These are phyloP conservation scores for Globisporangium iwayamae DNA, from an alignment of 352 stramenopile species.

Conservation along the genomic window DNA sequence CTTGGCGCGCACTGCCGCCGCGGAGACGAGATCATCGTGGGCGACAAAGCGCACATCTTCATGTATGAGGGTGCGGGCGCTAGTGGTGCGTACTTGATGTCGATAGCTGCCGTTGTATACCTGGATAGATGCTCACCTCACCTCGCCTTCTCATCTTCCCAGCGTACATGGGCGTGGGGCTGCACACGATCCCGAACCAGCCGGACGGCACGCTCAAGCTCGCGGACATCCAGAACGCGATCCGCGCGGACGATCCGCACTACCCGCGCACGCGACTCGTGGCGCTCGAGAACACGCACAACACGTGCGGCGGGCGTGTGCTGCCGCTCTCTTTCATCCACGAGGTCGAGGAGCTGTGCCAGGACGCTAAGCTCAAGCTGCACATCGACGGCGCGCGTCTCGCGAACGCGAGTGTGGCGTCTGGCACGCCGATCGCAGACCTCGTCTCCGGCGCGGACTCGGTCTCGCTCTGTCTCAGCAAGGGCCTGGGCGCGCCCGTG, in stretches of 20 bases:
- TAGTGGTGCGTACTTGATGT: conserved; percentile 39
- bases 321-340: conserved; percentile 85
- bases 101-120: background rate
- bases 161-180: conserved; percentile 90
- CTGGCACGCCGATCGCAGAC: conserved; percentile 57
- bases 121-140: background rate
- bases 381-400: conserved; percentile 96
- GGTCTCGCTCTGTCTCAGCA: conserved; percentile 95
- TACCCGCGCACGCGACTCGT: conserved; percentile 88
- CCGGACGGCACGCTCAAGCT: conserved; percentile 84
- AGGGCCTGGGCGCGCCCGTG: conserved; percentile 93
- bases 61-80: conserved; percentile 94
- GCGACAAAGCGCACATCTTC: conserved; percentile 94
- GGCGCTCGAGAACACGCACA: conserved; percentile 98
- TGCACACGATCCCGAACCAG: conserved; percentile 83
- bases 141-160: background rate
- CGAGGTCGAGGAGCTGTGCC: conserved; percentile 64
- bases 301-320: conserved; percentile 92
- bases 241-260: conserved; percentile 77
- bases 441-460: conserved; percentile 87
- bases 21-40: conserved; percentile 93
- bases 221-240: conserved; percentile 70
- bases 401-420: conserved; percentile 92
- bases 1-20: conserved; percentile 92
- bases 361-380: conserved; percentile 79